Base-by-base conservation (phyloP, 139 green algal genomes). In the Chlorella sorokiniana region DNA sequence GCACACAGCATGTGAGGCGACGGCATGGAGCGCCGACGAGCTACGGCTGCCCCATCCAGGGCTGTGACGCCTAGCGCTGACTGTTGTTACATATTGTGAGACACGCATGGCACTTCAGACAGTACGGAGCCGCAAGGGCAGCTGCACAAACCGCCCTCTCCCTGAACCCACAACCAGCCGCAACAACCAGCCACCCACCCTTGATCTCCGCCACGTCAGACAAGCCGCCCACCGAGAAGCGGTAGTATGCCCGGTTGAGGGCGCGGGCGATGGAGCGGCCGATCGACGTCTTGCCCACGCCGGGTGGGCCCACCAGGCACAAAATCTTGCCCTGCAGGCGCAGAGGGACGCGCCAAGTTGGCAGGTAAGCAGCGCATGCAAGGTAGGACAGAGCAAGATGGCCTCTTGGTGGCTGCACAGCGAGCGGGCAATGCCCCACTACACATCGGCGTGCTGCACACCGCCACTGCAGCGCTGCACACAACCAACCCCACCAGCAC, bases 121-220 rank as follows among this genome's bases (percentile, higher is more conserved):
- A 59, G 16, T 16, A 11, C 48, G 11, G 16, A 59, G 14, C 48
- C 48, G 14, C 48, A 59, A 59, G 16, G 14, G 48, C 56, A 65
- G 18, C 16, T 29, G 56, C 18, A 29, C 56, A 65, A 16, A 11
- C 48, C 48, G 48, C 48, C 48, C 14, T 56, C 18, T 31, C 56
- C 18, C 6, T 65, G 23, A 16, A 65, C 56, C 56, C 29, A 65
- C 56, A 65, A 29, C 56, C 56, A 65, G 18, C 56, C 16, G 18
- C 16, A n/a, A 16, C 29, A 22, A 22, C 56, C 23, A 65, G 5
- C 40, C 23, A 5, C 67, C 14, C 52, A 89, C 93, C 95, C 89
- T 99, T 99, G 87, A 99, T 98, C 87, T 99, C 96, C 5, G 95
- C 95, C 48, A 98, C 95, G 80, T 99, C 96, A 29, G 90, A 93